Evolutionary conservation across 164 flowering plant genomes (phyloP).

Genomic region (Nymphaea thermarum): DNA sequence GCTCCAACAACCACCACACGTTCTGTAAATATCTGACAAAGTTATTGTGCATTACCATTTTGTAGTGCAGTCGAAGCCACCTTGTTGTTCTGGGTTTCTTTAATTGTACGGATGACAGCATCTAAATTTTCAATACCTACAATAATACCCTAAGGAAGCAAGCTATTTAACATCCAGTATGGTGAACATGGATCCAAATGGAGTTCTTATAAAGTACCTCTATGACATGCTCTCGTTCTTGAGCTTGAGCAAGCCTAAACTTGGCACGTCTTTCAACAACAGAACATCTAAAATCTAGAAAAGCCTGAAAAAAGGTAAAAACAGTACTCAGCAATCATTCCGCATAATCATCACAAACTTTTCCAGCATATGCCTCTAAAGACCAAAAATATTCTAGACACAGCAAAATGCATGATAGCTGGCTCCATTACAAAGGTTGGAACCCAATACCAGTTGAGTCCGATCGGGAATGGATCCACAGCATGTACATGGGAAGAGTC

Average conservation of each 20-base stretch:
- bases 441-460: no score
- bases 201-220: conserved; percentile 33
- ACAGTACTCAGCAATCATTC: no score
- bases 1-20: no score
- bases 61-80: conserved; percentile 52
- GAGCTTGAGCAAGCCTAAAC: conserved; percentile 74
- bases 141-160: conserved; percentile 52
- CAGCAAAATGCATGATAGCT: no score
- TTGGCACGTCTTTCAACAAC: conserved; percentile 85
- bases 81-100: conserved; percentile 59
- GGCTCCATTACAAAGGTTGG: no score
- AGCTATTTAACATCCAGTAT: not conserved
- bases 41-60: conserved; percentile 25
- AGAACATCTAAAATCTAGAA: conserved; percentile 88
- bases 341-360: conserved; percentile 1
- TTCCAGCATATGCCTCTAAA: not conserved
- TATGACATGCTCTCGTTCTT: conserved; percentile 70
- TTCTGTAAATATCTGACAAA: no score
- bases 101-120: conserved; percentile 55
- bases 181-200: no score
- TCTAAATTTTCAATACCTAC: conserved; percentile 87
- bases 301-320: conserved; percentile 38
- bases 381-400: not conserved
- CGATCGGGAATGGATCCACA: no score
- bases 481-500: no score